Evolutionary conservation across 768 basidiomycete species (phyloP).

Genomic region (Pisolithus sp.): DNA sequence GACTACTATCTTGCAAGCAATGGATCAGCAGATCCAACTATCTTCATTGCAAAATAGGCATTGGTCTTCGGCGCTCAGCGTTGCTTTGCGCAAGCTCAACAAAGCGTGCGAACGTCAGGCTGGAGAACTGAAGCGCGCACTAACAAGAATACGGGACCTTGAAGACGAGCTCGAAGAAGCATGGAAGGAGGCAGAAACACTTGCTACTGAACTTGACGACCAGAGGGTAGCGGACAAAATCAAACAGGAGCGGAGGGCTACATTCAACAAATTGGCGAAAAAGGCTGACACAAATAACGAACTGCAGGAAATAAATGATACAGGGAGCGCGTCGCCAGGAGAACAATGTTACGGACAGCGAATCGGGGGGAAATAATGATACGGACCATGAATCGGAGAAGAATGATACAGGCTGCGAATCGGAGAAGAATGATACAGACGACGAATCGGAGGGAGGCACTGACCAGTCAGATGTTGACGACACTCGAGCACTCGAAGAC

Average conservation of each 20-base stretch:
- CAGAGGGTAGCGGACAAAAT: slow-evolving; percentile 34
- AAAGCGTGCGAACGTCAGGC: slow-evolving; percentile 63
- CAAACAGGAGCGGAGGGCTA: slow-evolving; percentile 9
- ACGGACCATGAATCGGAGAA: too few species aligned
- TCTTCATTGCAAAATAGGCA: slow-evolving; percentile 55
- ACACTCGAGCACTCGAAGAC: slow-evolving; percentile 20
- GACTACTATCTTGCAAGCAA: slow-evolving; percentile 49
- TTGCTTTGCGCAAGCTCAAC: slow-evolving; percentile 77
- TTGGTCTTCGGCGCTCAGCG: slow-evolving; percentile 67
- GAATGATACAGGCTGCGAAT: too few species aligned
- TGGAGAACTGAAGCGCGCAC: slow-evolving; percentile 45
- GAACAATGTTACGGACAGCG: too few species aligned
- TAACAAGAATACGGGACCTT: slow-evolving; percentile 45
- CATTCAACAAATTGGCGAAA: slow-evolving; percentile 16
- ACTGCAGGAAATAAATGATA: too few species aligned
- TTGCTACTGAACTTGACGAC: slow-evolving; percentile 69
- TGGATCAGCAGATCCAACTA: slow-evolving; percentile 63
- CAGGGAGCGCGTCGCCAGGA: too few species aligned
- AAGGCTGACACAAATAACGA: not conserved
- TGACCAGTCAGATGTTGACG: slow-evolving; percentile 15
- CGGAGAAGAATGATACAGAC: slow-evolving; percentile 13
- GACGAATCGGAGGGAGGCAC: slow-evolving; percentile 10
- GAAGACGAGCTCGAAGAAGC: slow-evolving; percentile 73
- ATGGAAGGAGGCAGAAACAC: slow-evolving; percentile 69
- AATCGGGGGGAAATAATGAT: too few species aligned